phyloP scores from a whole-genome alignment of 192 early-diverging fungal genomes.

The Powellomyces hirtus region DNA sequence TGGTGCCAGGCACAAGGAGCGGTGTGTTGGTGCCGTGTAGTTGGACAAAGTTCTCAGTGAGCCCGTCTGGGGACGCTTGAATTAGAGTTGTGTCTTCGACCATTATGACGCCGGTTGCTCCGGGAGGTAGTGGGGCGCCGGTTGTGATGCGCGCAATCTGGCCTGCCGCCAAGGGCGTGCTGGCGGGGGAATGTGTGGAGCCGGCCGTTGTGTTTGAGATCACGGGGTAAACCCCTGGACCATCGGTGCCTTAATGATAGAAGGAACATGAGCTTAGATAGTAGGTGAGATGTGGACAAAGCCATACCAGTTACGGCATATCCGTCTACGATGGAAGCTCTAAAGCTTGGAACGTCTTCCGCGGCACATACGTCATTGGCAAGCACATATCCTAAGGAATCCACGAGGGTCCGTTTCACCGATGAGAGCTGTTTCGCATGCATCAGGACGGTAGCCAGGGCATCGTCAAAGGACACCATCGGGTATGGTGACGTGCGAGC shows the following conservation, averaged over 20 bases:
- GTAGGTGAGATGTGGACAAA: neutral
- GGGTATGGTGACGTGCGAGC: conserved; percentile 81
- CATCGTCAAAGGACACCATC: conserved; percentile 70
- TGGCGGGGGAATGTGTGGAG: conserved; percentile 9
- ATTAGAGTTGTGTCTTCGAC: conserved; percentile 85
- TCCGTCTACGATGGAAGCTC: conserved; percentile 89
- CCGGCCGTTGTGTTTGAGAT: conserved; percentile 60
- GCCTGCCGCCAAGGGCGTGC: conserved; percentile 43
- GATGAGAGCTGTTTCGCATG: conserved; percentile 36
- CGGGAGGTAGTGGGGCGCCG: conserved; percentile 79
- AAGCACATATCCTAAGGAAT: conserved; percentile 63
- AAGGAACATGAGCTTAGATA: neutral
- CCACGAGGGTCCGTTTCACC: conserved; percentile 40
- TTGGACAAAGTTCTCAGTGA: conserved; percentile 54
- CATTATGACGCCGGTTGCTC: conserved; percentile 93
- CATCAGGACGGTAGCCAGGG: conserved; percentile 53
- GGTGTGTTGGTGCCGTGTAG: conserved; percentile 47
- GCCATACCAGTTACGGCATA: conserved; percentile 80
- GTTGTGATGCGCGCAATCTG: conserved; percentile 75
- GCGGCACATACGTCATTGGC: conserved; percentile 71
- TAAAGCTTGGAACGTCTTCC: conserved; percentile 80
- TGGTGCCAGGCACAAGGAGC: conserved; percentile 41
- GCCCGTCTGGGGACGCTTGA: conserved; percentile 50
- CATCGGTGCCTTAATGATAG: conserved; percentile 57
- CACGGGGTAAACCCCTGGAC: conserved; percentile 76